Evolutionary conservation across 164 flowering plant species (phyloP), one percentile per base, ranked within the genome.

Genomic region (Cinnamomum micranthum): DNA sequence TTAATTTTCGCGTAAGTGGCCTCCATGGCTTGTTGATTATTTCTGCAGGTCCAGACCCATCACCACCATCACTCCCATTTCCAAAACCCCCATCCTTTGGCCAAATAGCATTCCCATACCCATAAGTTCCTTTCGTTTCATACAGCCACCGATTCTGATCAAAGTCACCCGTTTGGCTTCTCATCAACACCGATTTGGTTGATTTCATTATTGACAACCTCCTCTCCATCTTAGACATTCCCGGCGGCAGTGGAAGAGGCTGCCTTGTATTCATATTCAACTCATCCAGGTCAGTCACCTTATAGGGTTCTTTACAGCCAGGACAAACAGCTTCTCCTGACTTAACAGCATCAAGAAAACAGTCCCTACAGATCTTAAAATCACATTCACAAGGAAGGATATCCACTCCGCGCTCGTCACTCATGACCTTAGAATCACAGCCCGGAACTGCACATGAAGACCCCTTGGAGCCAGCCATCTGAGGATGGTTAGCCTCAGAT

Each of bases 91-190:
- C 85, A 41, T 87, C 97, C 68, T 84, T 77, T 0, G 93, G 85
- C 90, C 95, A 65, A 55, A 91, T 2, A 51, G 96, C 97, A 78
- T 84, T 93, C 4, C 95, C 97, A 71, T 86, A 85, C 2, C 94
- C 95, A 31, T 93, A 90, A 25, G 90, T 91, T 0, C 93, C 96
- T 69, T 86, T 83, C 0, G 94, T 88, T 77, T 93, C 96, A 41
- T 89, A 93, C 82, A 93, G 72, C 94, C 94, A 93, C 70, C 85
- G 74, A 78, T 89, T 89, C 62, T 91, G 94, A 80, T 93, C 97
- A 41, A 88, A 91, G 11, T 91, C 98, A 41, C 88, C 88, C 3
- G 60, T 55, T 72, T 87, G 94, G 79, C 81, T 88, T 79, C 92
- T 80, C 84, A 75, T 55, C 70, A 82, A 31, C 83, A 87, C 68